These are phyloP conservation scores for Rhizophagus clarus DNA, from an alignment of 192 early-diverging fungal species.

Conservation along the genomic window DNA sequence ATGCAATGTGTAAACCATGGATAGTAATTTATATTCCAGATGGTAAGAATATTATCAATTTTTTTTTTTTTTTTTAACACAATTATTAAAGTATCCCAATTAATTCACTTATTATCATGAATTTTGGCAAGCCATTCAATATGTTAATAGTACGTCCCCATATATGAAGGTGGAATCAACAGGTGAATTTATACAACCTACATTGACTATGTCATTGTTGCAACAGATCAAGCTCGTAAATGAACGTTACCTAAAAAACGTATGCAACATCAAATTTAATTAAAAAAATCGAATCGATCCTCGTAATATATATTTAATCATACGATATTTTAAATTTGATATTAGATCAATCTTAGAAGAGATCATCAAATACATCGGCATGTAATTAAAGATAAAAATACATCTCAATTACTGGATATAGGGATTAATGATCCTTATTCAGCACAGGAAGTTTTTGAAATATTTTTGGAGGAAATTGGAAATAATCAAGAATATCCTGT, in stretches of 20 bases:
- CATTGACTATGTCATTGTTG: constrained; percentile 39
- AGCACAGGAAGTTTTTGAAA: constrained; percentile 50
- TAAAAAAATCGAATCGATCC: not conserved
- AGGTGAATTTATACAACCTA: constrained; percentile 49
- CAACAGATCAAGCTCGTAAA: constrained; percentile 48
- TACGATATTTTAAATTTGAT: no score
- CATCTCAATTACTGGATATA: constrained; percentile 40
- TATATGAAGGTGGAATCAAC: constrained; percentile 42
- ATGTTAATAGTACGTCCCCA: constrained; percentile 47
- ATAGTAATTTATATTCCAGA: constrained; percentile 56
- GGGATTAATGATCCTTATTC: constrained; percentile 47
- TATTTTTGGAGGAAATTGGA: constrained; percentile 48
- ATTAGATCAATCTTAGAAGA: constrained; percentile 22
- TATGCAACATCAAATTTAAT: constrained; percentile 8
- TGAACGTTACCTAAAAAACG: constrained; percentile 35
- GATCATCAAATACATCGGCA: constrained; percentile 39
- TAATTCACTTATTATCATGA: not conserved
- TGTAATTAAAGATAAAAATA: constrained; percentile 36
- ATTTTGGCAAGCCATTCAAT: constrained; percentile 42
- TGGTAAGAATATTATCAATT: constrained; percentile 34
- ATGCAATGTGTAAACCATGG: constrained; percentile 48
- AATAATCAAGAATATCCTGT: constrained; percentile 44
- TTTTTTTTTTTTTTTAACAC: not conserved
- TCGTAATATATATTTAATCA: not conserved
- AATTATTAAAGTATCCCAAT: not conserved